Conservation (phyloP, 2,329 filamentous ascomycete species). For the Catunica adiposa region DNA sequence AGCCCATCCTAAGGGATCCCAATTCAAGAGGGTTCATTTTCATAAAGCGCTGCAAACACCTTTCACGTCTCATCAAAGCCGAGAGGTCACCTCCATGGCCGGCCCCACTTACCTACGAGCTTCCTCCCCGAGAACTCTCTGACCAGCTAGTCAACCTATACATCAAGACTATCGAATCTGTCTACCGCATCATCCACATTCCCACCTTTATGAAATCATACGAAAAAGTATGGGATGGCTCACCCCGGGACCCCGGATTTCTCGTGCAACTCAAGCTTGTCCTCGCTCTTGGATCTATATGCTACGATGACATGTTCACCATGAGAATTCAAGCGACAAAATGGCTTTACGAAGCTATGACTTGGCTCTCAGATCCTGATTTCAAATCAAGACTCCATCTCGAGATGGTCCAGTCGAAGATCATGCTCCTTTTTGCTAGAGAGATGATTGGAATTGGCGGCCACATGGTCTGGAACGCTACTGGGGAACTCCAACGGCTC, state of each 20-base stretch:
- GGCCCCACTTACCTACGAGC: conserved; percentile 22
- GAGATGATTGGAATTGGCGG: conserved; percentile 24
- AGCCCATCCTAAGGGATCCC: conserved; percentile 25
- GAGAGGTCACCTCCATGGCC: conserved; percentile 33
- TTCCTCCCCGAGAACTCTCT: conserved; percentile 31
- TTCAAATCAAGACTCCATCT: conserved; percentile 36
- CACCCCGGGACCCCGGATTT: conserved; percentile 26
- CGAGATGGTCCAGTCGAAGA: conserved; percentile 31
- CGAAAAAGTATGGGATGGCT: conserved; percentile 30
- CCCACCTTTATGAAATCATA: conserved; percentile 33
- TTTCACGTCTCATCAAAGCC: conserved; percentile 36
- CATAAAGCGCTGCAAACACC: conserved; percentile 34
- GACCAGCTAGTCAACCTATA: conserved; percentile 34
- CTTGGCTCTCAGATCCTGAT: conserved; percentile 35
- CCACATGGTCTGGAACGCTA: conserved; percentile 32
- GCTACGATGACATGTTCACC: conserved; percentile 33
- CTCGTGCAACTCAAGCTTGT: conserved; percentile 41
- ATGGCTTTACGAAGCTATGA: conserved; percentile 42
- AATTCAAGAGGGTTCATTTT: conserved; percentile 21
- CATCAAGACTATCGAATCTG: conserved; percentile 29
- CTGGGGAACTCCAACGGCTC: conserved; percentile 27
- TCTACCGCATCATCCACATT: conserved; percentile 35
- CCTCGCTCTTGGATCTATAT: conserved; percentile 37
- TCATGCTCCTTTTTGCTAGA: conserved; percentile 29
- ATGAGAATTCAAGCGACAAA: conserved; percentile 31